Percentiles rank a stretch among this genome's conserved stretches.
Conservation (phyloP, 257 asterid genomes). For the Jasminum sambac region DNA sequence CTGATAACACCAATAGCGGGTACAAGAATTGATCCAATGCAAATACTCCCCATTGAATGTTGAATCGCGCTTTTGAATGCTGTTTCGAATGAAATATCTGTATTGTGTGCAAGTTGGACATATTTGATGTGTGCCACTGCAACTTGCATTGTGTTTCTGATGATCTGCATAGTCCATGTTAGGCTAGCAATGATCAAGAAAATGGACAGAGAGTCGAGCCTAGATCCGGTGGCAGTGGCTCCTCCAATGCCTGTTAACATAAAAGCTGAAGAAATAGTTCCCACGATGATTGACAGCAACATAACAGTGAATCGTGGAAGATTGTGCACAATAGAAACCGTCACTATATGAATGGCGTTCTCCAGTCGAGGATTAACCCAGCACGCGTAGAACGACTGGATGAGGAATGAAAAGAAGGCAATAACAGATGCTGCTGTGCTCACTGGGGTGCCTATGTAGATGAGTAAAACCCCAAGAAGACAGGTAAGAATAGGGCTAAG, state of each 20-base stretch:
- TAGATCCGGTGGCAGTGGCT: slow-evolving; percentile 36
- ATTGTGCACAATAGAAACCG: slow-evolving; percentile 33
- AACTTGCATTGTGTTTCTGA: slow-evolving; percentile 46
- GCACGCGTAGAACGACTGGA: slow-evolving; percentile 57
- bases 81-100: slow-evolving; percentile 38
- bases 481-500: slow-evolving; percentile 56
- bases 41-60: slow-evolving; percentile 51
- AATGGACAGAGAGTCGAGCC: slow-evolving; percentile 39
- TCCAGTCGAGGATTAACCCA: slow-evolving; percentile 50
- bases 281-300: slow-evolving; percentile 26
- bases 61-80: slow-evolving; percentile 31
- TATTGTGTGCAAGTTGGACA: slow-evolving; percentile 43
- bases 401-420: slow-evolving; percentile 34
- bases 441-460: slow-evolving; percentile 49
- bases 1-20: slow-evolving; percentile 40
- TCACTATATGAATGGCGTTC: slow-evolving; percentile 36
- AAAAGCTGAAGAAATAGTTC: slow-evolving; percentile 39
- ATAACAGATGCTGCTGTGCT: slow-evolving; percentile 44
- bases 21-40: slow-evolving; percentile 50
- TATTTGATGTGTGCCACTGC: slow-evolving; percentile 52
- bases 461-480: slow-evolving; percentile 45
- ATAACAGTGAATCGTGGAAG: slow-evolving; percentile 42
- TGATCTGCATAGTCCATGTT: slow-evolving; percentile 49
- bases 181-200: slow-evolving; percentile 48
- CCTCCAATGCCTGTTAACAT: slow-evolving; percentile 54